These are phyloP conservation scores for Pyrenochaeta sp. DNA, from an alignment of 2,329 filamentous ascomycete genomes.

Conservation along the genomic window DNA sequence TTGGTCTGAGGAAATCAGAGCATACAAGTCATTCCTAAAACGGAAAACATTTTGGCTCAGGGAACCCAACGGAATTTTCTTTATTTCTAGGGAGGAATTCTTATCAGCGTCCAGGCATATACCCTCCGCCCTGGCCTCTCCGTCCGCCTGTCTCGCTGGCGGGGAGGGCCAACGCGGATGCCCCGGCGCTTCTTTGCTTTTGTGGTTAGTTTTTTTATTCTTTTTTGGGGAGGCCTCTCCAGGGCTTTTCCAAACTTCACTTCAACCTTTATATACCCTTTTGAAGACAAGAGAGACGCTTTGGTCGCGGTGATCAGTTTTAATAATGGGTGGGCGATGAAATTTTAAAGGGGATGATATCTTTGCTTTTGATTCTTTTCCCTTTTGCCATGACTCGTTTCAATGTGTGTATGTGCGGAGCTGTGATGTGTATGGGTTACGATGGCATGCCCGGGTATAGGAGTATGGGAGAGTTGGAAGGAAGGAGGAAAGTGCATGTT, in stretches of 20 bases:
- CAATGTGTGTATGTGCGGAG: too few species aligned
- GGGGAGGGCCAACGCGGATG: conserved; percentile 13
- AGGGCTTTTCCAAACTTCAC: too few species aligned
- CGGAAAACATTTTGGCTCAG: neutral
- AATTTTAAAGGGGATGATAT: neutral
- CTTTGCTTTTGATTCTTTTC: neutral
- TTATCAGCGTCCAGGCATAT: conserved; percentile 12
- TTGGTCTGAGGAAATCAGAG: too few species aligned
- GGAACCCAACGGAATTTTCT: neutral
- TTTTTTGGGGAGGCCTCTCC: too few species aligned
- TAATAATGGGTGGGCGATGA: neutral
- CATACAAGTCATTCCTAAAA: too few species aligned
- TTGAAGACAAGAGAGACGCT: neutral
- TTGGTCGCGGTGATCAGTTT: neutral
- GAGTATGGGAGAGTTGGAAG: too few species aligned
- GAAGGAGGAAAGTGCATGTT: too few species aligned
- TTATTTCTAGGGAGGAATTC: neutral
- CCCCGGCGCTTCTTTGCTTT: conserved; percentile 1
- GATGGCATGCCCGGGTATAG: too few species aligned
- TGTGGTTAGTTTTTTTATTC: conserved; percentile 4
- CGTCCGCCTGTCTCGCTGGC: conserved; percentile 8
- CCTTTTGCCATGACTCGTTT: too few species aligned
- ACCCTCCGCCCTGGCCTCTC: conserved; percentile 11
- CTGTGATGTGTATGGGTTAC: neutral
- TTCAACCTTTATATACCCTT: conserved; percentile 11